Evolutionary conservation across 1,139 yeast genomes (phyloP).

Genomic region (Groenewaldozyma auringiensis): DNA sequence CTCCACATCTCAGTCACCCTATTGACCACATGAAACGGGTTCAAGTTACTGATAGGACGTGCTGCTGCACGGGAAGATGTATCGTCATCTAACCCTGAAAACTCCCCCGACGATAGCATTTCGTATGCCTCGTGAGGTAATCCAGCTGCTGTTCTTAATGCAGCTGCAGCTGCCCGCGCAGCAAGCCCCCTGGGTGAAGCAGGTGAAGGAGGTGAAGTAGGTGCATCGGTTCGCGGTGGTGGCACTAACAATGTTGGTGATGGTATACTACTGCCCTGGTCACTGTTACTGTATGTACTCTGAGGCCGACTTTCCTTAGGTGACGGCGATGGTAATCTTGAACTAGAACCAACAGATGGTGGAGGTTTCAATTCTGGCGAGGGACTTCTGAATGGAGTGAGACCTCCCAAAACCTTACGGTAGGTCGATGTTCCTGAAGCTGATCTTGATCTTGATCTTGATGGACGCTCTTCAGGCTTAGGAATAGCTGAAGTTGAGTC

Average conservation of each 20-base stretch:
- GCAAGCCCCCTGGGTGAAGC: neutral
- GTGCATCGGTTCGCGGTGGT: neutral
- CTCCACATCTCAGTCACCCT: conserved; percentile 54
- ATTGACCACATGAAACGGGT: conserved; percentile 19
- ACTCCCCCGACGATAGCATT: neutral
- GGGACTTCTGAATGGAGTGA: neutral
- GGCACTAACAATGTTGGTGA: neutral
- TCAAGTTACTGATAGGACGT: neutral
- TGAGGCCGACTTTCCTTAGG: no score
- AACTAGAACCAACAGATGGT: neutral
- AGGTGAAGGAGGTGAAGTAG: neutral
- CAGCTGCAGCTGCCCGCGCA: conserved; percentile 8
- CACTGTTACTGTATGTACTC: neutral
- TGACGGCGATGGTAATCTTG: neutral
- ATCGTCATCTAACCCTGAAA: neutral
- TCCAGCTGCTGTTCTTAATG: conserved; percentile 3
- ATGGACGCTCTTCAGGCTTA: neutral
- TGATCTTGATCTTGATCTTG: neutral
- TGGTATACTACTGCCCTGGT: neutral
- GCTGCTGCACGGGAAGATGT: conserved; percentile 13
- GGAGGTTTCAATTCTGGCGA: neutral
- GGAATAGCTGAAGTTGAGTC: conserved; percentile 8
- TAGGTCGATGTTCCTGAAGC: neutral
- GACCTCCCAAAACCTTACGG: neutral
- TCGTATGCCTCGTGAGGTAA: neutral